These are phyloP conservation scores for Penicillium sp. DNA, from an alignment of 2,329 filamentous ascomycete species.

Conservation along the genomic window DNA sequence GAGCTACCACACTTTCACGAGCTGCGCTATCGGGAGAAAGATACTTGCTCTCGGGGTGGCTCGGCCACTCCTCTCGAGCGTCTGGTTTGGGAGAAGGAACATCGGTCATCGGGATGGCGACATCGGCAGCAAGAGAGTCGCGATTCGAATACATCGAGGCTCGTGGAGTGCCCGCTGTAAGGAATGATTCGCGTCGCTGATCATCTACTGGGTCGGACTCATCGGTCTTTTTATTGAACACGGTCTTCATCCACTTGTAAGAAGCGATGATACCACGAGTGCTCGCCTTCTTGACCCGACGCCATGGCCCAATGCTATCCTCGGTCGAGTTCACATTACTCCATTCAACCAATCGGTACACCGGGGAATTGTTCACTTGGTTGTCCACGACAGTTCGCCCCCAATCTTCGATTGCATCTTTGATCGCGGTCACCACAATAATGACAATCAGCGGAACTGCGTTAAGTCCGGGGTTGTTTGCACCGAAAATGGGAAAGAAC, in stretches of 20 bases:
- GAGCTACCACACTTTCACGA: slow-evolving; percentile 24
- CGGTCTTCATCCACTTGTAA: slow-evolving; percentile 51
- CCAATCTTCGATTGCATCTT: slow-evolving; percentile 95
- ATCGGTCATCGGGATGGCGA: slow-evolving; percentile 92
- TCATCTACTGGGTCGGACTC: slow-evolving; percentile 35
- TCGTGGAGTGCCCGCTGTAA: slow-evolving; percentile 58
- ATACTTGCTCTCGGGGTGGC: slow-evolving; percentile 29
- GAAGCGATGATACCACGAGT: slow-evolving; percentile 60
- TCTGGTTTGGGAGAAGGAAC: slow-evolving; percentile 76
- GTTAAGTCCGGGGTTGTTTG: slow-evolving; percentile 82
- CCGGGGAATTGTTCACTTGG: slow-evolving; percentile 91
- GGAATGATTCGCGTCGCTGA: slow-evolving; percentile 64
- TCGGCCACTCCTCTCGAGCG: slow-evolving; percentile 45
- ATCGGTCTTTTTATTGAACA: slow-evolving; percentile 50
- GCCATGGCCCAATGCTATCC: slow-evolving; percentile 82
- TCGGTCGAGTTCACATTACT: slow-evolving; percentile 89
- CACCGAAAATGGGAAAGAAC: slow-evolving; percentile 97
- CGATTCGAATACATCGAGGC: slow-evolving; percentile 56
- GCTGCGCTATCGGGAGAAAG: slow-evolving; percentile 33
- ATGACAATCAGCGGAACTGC: slow-evolving; percentile 93
- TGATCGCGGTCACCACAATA: slow-evolving; percentile 80
- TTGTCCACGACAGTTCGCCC: slow-evolving; percentile 86
- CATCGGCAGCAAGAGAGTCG: slow-evolving; percentile 43
- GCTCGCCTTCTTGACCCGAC: slow-evolving; percentile 84
- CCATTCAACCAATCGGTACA: slow-evolving; percentile 85